Evolutionary conservation across 371 early-diverging fungal genomes (phyloP), one percentile per base, ranked within the genome.

Genomic region (Rhizopus sp.): DNA sequence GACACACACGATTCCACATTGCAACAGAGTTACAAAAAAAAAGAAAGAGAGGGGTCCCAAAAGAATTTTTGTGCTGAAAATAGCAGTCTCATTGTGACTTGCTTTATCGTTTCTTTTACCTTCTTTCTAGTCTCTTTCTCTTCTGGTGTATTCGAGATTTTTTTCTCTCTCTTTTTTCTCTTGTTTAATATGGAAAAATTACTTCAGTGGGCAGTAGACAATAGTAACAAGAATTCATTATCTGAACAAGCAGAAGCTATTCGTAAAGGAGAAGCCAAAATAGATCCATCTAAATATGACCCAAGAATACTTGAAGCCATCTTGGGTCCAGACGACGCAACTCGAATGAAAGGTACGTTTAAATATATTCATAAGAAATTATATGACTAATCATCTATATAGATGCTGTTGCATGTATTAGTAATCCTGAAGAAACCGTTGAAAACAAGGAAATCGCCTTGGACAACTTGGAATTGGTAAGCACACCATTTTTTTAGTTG

Each of bases 381-480:
- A 29, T 29, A 35, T 23, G 4, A 13, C 29, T 37, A 33, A 45
- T 35, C 31, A 16, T 16, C 2, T 50, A 31, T 23, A 7, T 29
- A 85, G 93, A 93, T 51, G 88, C 87, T 52, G 72, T 93, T 39
- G 82, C 74, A 6, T 78, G 81, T 23, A 82, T 92, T 47, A 66
- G 69, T 29, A 82, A 86, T 64, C 70, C 77, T 3, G 57, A 82
- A 3, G 80, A 80, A 35, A 75, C 84, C 5, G 42, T 88, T 1
- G 88, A 88, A n/a, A 89, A 88, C 37, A 88, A 86, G 57, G 81
- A 86, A 35, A 73, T 84, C 13, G 95, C 95, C 1, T 80, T 94
- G 54, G 98, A 98, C 59, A 93, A 97, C 61, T 84, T 98, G 39
- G 97, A 97, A 72, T 72, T 95, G 89, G 84, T 88, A 66, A 40